Conservation (phyloP, 176 grass and related monocot genomes). For the Eleusine indica region DNA sequence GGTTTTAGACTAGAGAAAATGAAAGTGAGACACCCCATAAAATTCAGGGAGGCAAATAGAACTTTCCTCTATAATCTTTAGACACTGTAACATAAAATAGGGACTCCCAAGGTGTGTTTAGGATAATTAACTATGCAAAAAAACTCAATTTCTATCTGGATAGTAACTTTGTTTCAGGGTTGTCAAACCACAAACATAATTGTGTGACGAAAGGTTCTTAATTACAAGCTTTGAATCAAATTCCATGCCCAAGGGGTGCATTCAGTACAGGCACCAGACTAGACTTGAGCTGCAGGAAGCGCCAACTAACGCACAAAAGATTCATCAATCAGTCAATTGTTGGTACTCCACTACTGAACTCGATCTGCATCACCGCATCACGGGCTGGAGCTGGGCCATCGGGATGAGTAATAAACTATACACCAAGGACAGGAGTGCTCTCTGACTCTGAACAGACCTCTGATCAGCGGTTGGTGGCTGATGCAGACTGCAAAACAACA, state of each 20-base stretch:
- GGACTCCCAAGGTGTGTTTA: neutral
- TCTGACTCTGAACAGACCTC: conserved; percentile 39
- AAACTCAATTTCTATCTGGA: no score
- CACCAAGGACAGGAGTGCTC: conserved; percentile 1
- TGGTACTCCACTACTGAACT: neutral
- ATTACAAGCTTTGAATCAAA: neutral
- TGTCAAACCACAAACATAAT: neutral
- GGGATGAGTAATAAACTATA: conserved; percentile 33
- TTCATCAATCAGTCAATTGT: neutral
- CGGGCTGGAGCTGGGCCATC: neutral
- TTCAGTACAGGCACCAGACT: neutral
- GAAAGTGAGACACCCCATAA: no score
- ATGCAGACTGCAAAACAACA: conserved; percentile 42
- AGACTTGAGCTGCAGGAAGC: neutral
- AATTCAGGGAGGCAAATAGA: no score
- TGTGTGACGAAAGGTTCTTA: neutral
- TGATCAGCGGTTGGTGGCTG: conserved; percentile 43
- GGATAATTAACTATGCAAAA: neutral
- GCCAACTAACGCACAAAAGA: conserved; percentile 18
- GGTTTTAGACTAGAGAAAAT: no score
- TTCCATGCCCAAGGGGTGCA: neutral
- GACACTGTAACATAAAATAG: neutral
- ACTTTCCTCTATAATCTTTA: neutral
- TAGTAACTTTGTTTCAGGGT: neutral
- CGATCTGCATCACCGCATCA: neutral